Base-by-base conservation (phyloP, 352 stramenopile genomes). In the Plasmopara halstedii region DNA sequence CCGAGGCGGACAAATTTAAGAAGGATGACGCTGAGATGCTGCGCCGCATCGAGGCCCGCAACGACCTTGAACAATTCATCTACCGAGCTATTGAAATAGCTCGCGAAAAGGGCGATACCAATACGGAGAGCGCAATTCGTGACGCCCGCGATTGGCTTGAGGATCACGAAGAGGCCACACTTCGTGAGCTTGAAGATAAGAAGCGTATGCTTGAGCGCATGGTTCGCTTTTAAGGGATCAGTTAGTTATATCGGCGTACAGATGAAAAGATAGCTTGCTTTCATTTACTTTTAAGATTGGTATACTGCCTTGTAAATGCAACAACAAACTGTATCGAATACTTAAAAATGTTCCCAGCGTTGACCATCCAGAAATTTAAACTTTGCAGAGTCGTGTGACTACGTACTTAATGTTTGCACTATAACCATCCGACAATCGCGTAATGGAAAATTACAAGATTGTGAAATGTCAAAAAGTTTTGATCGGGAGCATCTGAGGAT, bases 121-220 rank as follows among this genome's bases (percentile, higher is more conserved):
- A 77, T 51, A 58, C 45, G 7, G 90, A 94, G 79, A 96, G 90
- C 54, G 57, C 70, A 26, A 81, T 85, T 49, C 73, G 70, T 29
- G 83, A 96, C 42, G 83, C 85, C 6, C 82, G 89, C 34, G 64
- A 82, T 37, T 97, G 92, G 91, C 66, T 96, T 25, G 73, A 85
- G 53, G 72, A 75, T 52, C 78, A 96, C 71, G 77, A 89, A 53
- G 66, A 80, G 44, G 83, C 79, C 25, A 93, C 94, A 43, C 83
- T 94, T 27, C 89, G 96, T 62, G 90, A 97, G 65, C 95, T 86
- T 29, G 92, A 97, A 64, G 85, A 95, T 61, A 97, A 98, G 83
- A 93, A 96, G 73, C 73, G 73, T 41, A 73, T 76, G 73, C 62
- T 85, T 13, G 70, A 85, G 62, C 73, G 70, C 51, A 71, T 85